These are phyloP conservation scores for Hypoxylon sp. DNA, from an alignment of 2,329 filamentous ascomycete species.

Conservation along the genomic window DNA sequence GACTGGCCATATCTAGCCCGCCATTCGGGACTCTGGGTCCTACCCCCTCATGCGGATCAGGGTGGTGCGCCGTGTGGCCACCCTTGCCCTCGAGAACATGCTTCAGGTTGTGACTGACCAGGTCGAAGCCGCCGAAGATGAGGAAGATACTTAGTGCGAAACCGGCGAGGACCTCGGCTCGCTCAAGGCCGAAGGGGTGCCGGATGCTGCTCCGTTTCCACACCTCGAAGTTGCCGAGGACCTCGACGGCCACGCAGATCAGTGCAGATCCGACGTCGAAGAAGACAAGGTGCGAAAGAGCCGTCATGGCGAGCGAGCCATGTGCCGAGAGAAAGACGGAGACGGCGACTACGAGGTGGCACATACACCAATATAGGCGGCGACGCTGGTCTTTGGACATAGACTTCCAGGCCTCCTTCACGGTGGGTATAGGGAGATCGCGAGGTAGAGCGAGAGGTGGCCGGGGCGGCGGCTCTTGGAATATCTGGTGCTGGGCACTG, in stretches of 20 bases:
- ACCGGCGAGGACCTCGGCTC: constrained; percentile 92
- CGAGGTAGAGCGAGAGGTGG: constrained; percentile 91
- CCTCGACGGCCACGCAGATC: constrained; percentile 92
- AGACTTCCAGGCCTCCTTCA: constrained; percentile 88
- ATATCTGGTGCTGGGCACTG: constrained; percentile 90
- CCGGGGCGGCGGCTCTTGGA: constrained; percentile 89
- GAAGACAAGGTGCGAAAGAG: constrained; percentile 91
- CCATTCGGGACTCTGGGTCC: constrained; percentile 73
- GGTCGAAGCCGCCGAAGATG: constrained; percentile 96
- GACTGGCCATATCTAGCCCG: constrained; percentile 84
- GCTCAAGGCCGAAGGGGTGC: constrained; percentile 93
- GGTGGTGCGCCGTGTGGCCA: constrained; percentile 80
- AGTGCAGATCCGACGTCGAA: constrained; percentile 95
- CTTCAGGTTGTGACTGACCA: constrained; percentile 93
- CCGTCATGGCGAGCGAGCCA: constrained; percentile 90
- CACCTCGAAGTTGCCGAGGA: constrained; percentile 96
- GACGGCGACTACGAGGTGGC: constrained; percentile 85
- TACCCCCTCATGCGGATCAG: constrained; percentile 70
- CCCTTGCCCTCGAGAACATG: constrained; percentile 85
- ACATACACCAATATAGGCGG: constrained; percentile 89
- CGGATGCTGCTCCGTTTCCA: constrained; percentile 94
- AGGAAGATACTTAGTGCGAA: constrained; percentile 97
- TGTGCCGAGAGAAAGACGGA: constrained; percentile 89
- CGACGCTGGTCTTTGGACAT: constrained; percentile 90
- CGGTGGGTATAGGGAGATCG: constrained; percentile 90